These are phyloP conservation scores for Leishmania turanica DNA, from an alignment of 208 protist species.

Conservation along the genomic window DNA sequence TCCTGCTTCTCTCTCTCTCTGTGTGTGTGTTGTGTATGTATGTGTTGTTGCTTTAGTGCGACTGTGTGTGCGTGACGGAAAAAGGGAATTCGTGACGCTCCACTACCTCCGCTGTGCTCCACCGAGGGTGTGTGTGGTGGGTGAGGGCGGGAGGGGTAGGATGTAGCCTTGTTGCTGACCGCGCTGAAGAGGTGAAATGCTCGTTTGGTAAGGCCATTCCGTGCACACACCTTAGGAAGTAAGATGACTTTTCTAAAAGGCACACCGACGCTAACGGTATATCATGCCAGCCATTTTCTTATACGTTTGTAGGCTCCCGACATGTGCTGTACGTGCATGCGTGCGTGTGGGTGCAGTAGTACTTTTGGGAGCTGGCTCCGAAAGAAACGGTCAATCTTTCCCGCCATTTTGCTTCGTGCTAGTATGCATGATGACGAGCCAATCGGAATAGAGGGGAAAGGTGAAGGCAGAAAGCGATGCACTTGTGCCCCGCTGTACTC, in stretches of 20 bases:
- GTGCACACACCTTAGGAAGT: neutral
- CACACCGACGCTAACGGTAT: neutral
- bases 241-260: neutral
- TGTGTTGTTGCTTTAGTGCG: neutral
- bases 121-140: neutral
- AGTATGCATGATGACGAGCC: neutral
- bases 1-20: neutral
- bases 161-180: too few relatives aligned
- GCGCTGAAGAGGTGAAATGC: neutral
- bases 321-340: conserved; percentile 9
- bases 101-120: neutral
- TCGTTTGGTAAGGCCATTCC: neutral
- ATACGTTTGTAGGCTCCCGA: conserved; percentile 1
- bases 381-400: neutral
- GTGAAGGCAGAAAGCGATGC: neutral
- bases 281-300: conserved; percentile 2
- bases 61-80: neutral
- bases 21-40: too few relatives aligned
- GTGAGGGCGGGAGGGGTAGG: neutral
- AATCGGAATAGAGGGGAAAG: neutral
- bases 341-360: neutral
- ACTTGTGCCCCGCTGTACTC: neutral
- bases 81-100: neutral
- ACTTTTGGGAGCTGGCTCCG: neutral
- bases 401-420: neutral